Conservation (phyloP, 306 rosid genomes). For the Lathyrus tuberosus region DNA sequence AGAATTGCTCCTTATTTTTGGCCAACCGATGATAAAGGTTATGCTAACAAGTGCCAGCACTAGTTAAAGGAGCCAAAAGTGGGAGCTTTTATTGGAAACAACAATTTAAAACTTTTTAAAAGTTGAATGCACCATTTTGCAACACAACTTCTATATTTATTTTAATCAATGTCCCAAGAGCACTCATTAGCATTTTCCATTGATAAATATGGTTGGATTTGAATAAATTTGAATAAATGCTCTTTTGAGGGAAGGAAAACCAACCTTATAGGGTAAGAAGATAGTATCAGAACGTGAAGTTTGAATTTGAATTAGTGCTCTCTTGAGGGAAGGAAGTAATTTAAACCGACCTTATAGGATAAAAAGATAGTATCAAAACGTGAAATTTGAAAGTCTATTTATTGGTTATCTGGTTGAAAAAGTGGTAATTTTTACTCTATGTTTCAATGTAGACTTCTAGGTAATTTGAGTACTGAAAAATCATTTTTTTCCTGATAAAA, state of each 20-base stretch:
- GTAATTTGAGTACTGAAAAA: slow-evolving; percentile 1
- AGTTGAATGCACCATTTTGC: too few species aligned
- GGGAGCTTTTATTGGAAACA: too few species aligned
- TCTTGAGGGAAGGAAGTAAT: slow-evolving; percentile 12
- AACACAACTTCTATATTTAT: too few species aligned
- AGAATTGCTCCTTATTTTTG: background rate
- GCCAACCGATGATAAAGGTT: background rate
- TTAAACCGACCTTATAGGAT: background rate
- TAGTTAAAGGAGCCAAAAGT: too few species aligned
- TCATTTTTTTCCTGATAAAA: background rate
- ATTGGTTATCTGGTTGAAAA: slow-evolving; percentile 1
- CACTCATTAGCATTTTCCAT: too few species aligned
- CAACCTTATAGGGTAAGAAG: background rate
- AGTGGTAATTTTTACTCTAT: background rate
- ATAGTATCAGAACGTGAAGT: slow-evolving; percentile 1
- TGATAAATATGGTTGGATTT: slow-evolving; percentile 16
- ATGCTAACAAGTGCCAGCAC: too few species aligned
- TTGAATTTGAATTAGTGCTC: slow-evolving; percentile 12
- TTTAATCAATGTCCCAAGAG: too few species aligned
- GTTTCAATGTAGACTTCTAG: slow-evolving; percentile 23
- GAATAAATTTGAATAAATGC: slow-evolving; percentile 20
- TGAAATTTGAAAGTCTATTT: background rate
- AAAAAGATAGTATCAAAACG: background rate
- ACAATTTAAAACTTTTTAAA: too few species aligned
- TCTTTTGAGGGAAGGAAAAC: slow-evolving; percentile 2